Evolutionary conservation across 305 asterid genomes (phyloP), one percentile per base, ranked within the genome.

Genomic region (Plantago rigida): DNA sequence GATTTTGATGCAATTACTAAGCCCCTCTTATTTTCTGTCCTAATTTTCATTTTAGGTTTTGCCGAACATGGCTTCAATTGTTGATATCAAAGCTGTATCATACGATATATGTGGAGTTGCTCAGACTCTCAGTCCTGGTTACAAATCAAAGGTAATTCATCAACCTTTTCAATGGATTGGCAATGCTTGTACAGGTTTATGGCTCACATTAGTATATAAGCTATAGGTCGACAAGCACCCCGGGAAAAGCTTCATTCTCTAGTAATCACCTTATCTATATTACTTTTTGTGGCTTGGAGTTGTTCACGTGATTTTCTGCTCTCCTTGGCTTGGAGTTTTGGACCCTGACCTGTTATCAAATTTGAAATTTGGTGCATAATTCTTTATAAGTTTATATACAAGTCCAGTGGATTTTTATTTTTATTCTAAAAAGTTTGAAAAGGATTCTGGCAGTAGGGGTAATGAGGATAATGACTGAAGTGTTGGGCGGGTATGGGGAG

Each of bases 61-160:
- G 72, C 98, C 98, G 59, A 91, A 81, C 76, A 84, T 91, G 93
- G 94, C 94, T 73, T 87, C 95, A 22, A 76, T 87, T 66, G 67
- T 66, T 67, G 96, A 91, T 75, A 84, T 87, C 80, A 87, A 82
- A 82, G 93, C 95, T 41, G 78, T 83, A 69, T 84, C 94, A 15
- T 91, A 82, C 78, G 95, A 86, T 71, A 51, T 91, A 55, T 91
- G 98, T 56, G 98, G 98, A 59, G 49, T 44, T 59, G 94, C 82
- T 64, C 88, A 78, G 66, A 84, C 87, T 19, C 75, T 87, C 71
- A 75, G 76, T 78, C 67, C 86, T 41, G 78, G 79, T 68, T 75
- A 77, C 82, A 84, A 74, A 72, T 86, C 89, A n/a, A 84, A 87
- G 95, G 95, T 87, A 69, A 70, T 63, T 39, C 52, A 13, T 47